These are phyloP conservation scores for Cytospora schulzeri DNA, from an alignment of 2,329 filamentous ascomycete species.

Conservation along the genomic window DNA sequence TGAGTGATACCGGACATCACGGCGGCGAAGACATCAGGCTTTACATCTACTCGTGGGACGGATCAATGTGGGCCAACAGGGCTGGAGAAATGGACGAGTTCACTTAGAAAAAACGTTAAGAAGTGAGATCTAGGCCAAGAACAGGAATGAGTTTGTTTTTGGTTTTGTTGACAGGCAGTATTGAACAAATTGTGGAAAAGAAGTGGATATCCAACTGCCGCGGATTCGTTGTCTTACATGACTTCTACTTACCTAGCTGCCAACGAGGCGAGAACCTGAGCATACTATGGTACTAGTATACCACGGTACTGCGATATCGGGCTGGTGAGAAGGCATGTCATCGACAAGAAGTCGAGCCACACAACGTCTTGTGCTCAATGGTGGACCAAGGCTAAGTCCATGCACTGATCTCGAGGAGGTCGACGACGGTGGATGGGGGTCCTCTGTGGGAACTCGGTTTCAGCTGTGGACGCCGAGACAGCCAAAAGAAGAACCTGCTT, in stretches of 20 bases:
- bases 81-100: not conserved
- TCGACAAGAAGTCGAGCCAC: slow-evolving; percentile 9
- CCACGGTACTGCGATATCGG: not conserved
- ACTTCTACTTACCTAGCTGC: not conserved
- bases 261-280: not conserved
- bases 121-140: slow-evolving; percentile 2
- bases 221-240: not conserved
- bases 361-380: slow-evolving; percentile 8
- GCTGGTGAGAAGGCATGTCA: not conserved
- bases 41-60: slow-evolving; percentile 13
- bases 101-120: not conserved
- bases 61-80: slow-evolving; percentile 9
- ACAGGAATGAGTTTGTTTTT: not conserved
- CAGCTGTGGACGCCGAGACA: not conserved
- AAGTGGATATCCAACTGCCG: slow-evolving; percentile 1
- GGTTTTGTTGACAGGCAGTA: slow-evolving; percentile 4
- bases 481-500: not conserved
- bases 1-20: slow-evolving; percentile 21
- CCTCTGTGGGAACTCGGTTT: not conserved
- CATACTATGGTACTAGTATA: not conserved
- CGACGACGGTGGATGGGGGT: not conserved
- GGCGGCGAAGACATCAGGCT: slow-evolving; percentile 6
- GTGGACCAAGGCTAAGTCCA: not conserved
- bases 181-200: slow-evolving; percentile 2
- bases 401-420: not conserved